phyloP scores from a whole-genome alignment of 176 grass and related monocot genomes.

The Cenchrus fungigraminus region DNA sequence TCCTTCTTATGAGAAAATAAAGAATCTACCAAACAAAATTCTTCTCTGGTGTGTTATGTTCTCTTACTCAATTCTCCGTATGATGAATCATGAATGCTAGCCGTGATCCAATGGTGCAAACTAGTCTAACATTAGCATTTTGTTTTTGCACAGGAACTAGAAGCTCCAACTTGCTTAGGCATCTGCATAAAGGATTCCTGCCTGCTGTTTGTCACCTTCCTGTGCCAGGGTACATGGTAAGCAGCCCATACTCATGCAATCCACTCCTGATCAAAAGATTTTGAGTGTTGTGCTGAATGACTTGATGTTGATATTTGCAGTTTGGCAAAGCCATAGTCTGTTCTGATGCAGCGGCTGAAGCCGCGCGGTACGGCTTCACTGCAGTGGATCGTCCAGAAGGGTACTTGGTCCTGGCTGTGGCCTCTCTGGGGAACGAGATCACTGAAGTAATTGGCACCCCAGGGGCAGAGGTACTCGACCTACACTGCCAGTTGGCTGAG shows the following conservation, averaged over 20 bases:
- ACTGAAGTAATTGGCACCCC: constrained; percentile 57
- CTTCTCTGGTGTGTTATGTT: constrained; percentile 90
- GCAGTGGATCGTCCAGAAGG: constrained; percentile 73
- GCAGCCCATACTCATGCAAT: not conserved
- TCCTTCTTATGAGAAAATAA: constrained; percentile 68
- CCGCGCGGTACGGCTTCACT: constrained; percentile 75
- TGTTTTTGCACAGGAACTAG: constrained; percentile 58
- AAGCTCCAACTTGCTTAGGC: constrained; percentile 78
- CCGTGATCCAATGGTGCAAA: not conserved
- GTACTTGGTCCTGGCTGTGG: constrained; percentile 64
- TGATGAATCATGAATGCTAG: not conserved
- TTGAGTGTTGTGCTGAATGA: not conserved
- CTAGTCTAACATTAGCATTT: not conserved
- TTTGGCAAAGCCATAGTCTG: constrained; percentile 80
- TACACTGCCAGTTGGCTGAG: not conserved
- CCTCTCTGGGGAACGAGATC: constrained; percentile 63
- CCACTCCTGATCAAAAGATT: not conserved
- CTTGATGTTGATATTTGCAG: constrained; percentile 22
- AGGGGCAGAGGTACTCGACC: constrained; percentile 37
- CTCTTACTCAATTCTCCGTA: not conserved
- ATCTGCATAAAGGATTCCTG: constrained; percentile 62
- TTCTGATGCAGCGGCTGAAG: constrained; percentile 77
- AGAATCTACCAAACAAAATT: constrained; percentile 75
- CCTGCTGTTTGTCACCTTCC: constrained; percentile 76
- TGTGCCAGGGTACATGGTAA: constrained; percentile 83